phyloP scores from a whole-genome alignment of 176 grass and related monocot genomes.

The bread wheat (Triticum aestivum) region DNA sequence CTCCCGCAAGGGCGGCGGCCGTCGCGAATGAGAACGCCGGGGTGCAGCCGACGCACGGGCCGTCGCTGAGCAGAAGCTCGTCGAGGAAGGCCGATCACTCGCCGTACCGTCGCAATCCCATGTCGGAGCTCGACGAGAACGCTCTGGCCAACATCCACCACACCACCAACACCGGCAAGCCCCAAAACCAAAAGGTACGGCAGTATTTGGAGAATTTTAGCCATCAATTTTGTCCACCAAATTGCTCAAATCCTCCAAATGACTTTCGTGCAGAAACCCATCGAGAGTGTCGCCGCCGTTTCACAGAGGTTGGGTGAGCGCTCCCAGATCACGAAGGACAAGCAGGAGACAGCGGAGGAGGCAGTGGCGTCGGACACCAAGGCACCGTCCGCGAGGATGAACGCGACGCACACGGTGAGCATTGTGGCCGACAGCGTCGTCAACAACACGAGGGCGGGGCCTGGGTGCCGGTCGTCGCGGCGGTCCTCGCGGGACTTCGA shows the following conservation, averaged over 20 bases:
- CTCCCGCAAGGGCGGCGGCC: constrained; percentile 42
- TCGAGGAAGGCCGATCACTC: constrained; percentile 81
- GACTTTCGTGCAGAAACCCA: constrained; percentile 21
- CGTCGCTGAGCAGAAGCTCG: constrained; percentile 76
- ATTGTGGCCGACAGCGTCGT: constrained; percentile 44
- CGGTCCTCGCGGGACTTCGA: constrained; percentile 80
- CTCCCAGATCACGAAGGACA: not conserved
- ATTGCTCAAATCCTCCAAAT: not conserved
- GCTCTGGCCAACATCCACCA: not conserved
- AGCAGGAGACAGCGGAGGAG: constrained; percentile 8
- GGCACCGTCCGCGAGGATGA: constrained; percentile 27
- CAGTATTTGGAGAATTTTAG: not conserved
- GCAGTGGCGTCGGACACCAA: constrained; percentile 27
- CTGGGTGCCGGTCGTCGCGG: constrained; percentile 61
- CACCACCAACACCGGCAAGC: constrained; percentile 28
- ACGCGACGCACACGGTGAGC: constrained; percentile 48
- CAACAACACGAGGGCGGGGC: constrained; percentile 37
- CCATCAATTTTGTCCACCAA: not conserved
- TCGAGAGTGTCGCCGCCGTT: constrained; percentile 13
- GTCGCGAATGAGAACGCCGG: constrained; percentile 50
- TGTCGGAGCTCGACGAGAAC: constrained; percentile 86
- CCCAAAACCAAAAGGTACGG: constrained; percentile 70
- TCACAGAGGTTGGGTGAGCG: constrained; percentile 19
- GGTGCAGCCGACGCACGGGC: constrained; percentile 33
- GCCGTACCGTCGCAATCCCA: constrained; percentile 65